Percentiles rank a stretch among this genome's conserved stretches.
These are phyloP conservation scores for Spiromastix sp. DNA, from an alignment of 2,329 filamentous ascomycete species.

Conservation along the genomic window DNA sequence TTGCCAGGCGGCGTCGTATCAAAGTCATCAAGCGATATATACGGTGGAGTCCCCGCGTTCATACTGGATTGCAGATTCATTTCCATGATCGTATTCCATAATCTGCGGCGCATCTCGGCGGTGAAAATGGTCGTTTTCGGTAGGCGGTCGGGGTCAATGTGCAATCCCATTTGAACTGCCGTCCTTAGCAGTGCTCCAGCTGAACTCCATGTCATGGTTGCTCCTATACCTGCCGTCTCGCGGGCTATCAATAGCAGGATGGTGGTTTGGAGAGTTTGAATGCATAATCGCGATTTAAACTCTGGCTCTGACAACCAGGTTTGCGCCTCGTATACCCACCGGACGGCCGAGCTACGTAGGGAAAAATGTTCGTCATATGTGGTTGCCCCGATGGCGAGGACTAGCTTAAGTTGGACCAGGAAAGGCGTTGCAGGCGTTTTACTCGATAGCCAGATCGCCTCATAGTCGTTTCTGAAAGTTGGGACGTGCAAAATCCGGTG, in stretches of 20 bases:
- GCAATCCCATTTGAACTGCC: constrained; percentile 33
- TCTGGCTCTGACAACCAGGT: constrained; percentile 23
- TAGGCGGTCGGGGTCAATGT: constrained; percentile 28
- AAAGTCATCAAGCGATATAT: constrained; percentile 25
- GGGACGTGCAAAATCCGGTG: constrained; percentile 50
- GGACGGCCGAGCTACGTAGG: constrained; percentile 33
- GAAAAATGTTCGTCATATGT: constrained; percentile 29
- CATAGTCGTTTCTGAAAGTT: constrained; percentile 47
- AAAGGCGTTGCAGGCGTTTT: constrained; percentile 35
- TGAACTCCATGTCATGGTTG: constrained; percentile 25
- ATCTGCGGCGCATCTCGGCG: constrained; percentile 35
- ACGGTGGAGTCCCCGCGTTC: constrained; percentile 23
- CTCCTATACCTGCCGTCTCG: constrained; percentile 20
- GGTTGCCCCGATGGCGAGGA: constrained; percentile 31
- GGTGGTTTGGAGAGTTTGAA: constrained; percentile 24
- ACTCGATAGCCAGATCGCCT: constrained; percentile 41
- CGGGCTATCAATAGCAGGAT: constrained; percentile 25
- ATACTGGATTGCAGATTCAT: constrained; percentile 29
- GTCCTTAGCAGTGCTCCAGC: constrained; percentile 30
- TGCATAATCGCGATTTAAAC: constrained; percentile 21
- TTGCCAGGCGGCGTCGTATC: constrained; percentile 29
- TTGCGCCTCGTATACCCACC: constrained; percentile 27
- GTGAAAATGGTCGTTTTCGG: constrained; percentile 26
- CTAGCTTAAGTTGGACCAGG: constrained; percentile 31
- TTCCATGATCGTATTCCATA: constrained; percentile 37